Base-by-base conservation (phyloP, 345 rosid genomes). In the Pseudoturritis turrita region DNA sequence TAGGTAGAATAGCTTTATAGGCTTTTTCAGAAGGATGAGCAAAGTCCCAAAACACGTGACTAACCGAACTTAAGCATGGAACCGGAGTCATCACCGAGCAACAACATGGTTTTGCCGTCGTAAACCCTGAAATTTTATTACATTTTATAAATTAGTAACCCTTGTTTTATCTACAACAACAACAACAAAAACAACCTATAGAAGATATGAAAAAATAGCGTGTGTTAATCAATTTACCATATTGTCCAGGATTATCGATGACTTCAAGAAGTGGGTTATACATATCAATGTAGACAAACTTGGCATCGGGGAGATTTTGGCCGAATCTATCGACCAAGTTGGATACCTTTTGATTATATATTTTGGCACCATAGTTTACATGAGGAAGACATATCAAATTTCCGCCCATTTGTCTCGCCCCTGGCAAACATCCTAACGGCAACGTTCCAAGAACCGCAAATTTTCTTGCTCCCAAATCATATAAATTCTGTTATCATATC, bases 381-480 rank as follows among this genome's bases (percentile, higher is more conserved):
- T 26, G 2, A 5, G 65, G 52, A 36, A 58, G 60, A 59, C 78
- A 74, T 23, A 46, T 18, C 22, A 37, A 14, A 39, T 36, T 13
- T 12, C 28, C 71, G 3, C 0, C 0, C 19, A 7, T 3, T 45
- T 62, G 57, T 68, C 51, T 70, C 1, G 68, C 61, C 7, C 74
- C 74, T 44, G 79, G 79, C 29, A 70, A 25, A 53, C 79, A 76
- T 2, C 79, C 79, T 54, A 76, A 1, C 4, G 79, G 79, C 8
- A 69, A 11, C 13, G 70, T 60, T 59, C 79, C 66, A 19, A 75
- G 40, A 18, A 75, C 49, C 10, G 68, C 74, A 21, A 75, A 56
- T 61, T 58, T 75, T 68, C 74, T 59, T 3, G 41, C 74, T 68
- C 79, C 79, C 61, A 75, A 15, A 14, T 19, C 15, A 54, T 70